Base-by-base conservation (phyloP, 1,139 yeast species). In the Yamadazyma jaroonii region DNA sequence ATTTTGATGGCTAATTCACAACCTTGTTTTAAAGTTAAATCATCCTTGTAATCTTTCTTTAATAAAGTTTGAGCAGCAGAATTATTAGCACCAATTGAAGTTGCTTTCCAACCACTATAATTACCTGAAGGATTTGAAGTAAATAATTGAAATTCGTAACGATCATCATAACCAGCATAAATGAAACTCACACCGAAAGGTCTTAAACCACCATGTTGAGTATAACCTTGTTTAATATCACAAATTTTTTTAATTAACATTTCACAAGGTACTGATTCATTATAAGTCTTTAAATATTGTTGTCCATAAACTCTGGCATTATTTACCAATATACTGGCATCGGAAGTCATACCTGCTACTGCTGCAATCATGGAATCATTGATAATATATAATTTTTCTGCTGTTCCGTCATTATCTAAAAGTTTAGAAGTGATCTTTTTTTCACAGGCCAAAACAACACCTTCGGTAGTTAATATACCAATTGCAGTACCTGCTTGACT, bases 301-400 rank as follows among this genome's bases (percentile, higher is more conserved):
- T 94, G 98, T 4, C 97, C 96, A 46, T 73, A 71, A 28, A 79
- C 76, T 50, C 98, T 75, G n/a, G 96, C 95, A 52, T 81, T 80
- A 60, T 88, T 85, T 50, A 94, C 86, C 50, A 94, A 74, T 43
- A 92, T 90, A 31, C 89, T 84, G 2, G 98, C 98, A 63, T 94
- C 99, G 1, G 97, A 94, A 32, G 94, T 94, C 81, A 92, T 84
- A 35, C 99, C 99, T 1, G 99, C 98, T 25, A 94, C 99, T 1
- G 97, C 96, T 53, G 95, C 88, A 36, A 90, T 75, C 72, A 84
- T 84, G 53, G 84, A 81, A 61, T 76, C 90, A 62, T 84, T 87
- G 56, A 92, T 68, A 28, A 81, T 77, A 64, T 90, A 92, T 65
- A 94, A 77, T 64, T 92, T 92, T 64, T 92, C 99, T 29, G 96